Evolutionary conservation across 1,139 yeast genomes (phyloP).

Genomic region (Diutina pseudorugosa): DNA sequence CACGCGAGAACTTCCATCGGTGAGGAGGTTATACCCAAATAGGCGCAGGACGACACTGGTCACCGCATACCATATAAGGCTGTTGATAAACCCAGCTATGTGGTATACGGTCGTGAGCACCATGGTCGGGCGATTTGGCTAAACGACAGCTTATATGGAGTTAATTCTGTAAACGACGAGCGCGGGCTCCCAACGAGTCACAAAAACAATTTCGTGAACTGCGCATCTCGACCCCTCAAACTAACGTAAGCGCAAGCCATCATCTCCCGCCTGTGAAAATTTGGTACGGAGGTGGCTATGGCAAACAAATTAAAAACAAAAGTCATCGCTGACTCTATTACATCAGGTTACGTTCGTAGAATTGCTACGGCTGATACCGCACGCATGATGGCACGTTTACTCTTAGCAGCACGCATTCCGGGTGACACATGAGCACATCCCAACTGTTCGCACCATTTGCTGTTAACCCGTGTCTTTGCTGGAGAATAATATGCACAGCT

Average conservation of each 20-base stretch:
- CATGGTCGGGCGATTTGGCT: background rate
- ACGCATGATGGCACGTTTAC: no score
- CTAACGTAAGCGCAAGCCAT: background rate
- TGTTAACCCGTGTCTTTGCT: no score
- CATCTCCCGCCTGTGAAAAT: background rate
- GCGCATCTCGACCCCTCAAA: background rate
- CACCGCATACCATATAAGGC: background rate
- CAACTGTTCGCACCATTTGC: no score
- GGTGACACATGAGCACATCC: no score
- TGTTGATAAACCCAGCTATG: background rate
- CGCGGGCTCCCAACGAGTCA: background rate
- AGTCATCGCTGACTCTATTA: no score
- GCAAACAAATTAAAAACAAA: no score
- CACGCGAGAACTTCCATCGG: background rate
- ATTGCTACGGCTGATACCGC: no score
- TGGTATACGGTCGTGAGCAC: background rate
- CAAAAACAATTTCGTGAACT: background rate
- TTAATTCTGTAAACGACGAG: background rate
- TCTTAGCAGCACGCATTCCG: no score
- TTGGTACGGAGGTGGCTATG: no score
- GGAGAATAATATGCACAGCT: no score
- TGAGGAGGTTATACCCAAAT: background rate
- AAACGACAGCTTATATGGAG: background rate
- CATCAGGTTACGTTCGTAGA: no score
- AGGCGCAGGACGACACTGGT: background rate